Conservation (phyloP, 345 rosid genomes). For the Gossypium sturtianum region DNA sequence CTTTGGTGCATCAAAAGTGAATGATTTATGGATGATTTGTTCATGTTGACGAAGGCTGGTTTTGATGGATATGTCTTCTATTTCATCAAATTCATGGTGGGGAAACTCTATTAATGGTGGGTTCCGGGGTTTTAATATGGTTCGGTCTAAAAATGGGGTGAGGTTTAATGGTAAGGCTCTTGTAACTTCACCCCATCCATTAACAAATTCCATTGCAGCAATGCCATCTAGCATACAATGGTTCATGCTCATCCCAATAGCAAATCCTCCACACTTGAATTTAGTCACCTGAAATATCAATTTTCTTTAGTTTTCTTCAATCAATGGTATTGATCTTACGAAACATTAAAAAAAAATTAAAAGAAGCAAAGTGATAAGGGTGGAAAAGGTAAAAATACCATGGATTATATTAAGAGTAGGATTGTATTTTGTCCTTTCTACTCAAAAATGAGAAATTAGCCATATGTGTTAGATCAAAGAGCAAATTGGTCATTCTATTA, state of each 20-base stretch:
- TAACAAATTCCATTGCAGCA: conserved; percentile 78
- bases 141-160: conserved; percentile 61
- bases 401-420: too few relatives aligned
- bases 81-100: conserved; percentile 65
- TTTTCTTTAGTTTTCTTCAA: neutral
- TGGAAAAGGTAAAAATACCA: too few relatives aligned
- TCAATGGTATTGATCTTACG: neutral
- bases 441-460: too few relatives aligned
- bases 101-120: conserved; percentile 51
- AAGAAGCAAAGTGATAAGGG: too few relatives aligned
- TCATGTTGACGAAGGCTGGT: conserved; percentile 53
- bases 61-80: conserved; percentile 57
- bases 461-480: too few relatives aligned
- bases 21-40: conserved; percentile 54
- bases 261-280: conserved; percentile 77
- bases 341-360: too few relatives aligned
- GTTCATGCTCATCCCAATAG: conserved; percentile 66
- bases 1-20: conserved; percentile 56
- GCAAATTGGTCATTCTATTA: too few relatives aligned
- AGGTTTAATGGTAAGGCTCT: conserved; percentile 49
- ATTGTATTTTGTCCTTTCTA: too few relatives aligned
- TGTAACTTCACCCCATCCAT: conserved; percentile 77
- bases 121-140: conserved; percentile 43
- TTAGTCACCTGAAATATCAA: conserved; percentile 51
- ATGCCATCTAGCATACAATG: conserved; percentile 84